Evolutionary conservation across 257 asterid species (phyloP), one percentile per base, ranked within the genome.

Genomic region (Vinca minor): DNA sequence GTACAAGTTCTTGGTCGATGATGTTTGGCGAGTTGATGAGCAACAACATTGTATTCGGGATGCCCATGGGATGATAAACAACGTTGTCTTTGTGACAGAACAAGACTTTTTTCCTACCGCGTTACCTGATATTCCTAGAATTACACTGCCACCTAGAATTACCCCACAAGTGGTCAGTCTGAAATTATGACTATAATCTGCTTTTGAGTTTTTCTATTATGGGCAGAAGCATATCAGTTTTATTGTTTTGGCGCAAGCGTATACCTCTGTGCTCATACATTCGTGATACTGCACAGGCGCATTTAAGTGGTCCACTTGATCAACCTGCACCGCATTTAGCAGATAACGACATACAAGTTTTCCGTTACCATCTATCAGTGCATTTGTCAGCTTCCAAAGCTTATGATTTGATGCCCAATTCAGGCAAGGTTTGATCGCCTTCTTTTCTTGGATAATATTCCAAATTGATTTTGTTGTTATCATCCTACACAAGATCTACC

Each of bases 1-100:
- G 95, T 84, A 82, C 78, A 84, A 76, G 52, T 87, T 82, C 80
- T 69, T 87, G 69, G 89, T 84, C 20, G 95, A 87, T 71, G 89
- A 83, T 23, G 29, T 69, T 29, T 87, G 95, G 95, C 74, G 59
- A 72, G 79, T 79, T 1, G 87, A 87, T 64, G 81, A 78, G 73
- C 85, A 80, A 61, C 87, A 81, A 62, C 69, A 64, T 34, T 84
- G 87, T 66, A 77, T 73, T 67, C 68, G 69, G 21, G 87, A 84
- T 66, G 83, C 78, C 69, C 68, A 69, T 62, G 88, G 91, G 71
- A 69, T 68, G 59, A 64, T 77, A 29, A 82, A 77, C 80, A 87
- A 87, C 67, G 18, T 82, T 44, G 68, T 82, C 56, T 39, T 77
- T 45, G 89, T 81, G 13, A 55, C 69, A 29, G 79, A 73, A 62